Evolutionary conservation across 192 early-diverging fungal species (phyloP), one percentile per base, ranked within the genome.

Genomic region (Funneliformis geosporum): DNA sequence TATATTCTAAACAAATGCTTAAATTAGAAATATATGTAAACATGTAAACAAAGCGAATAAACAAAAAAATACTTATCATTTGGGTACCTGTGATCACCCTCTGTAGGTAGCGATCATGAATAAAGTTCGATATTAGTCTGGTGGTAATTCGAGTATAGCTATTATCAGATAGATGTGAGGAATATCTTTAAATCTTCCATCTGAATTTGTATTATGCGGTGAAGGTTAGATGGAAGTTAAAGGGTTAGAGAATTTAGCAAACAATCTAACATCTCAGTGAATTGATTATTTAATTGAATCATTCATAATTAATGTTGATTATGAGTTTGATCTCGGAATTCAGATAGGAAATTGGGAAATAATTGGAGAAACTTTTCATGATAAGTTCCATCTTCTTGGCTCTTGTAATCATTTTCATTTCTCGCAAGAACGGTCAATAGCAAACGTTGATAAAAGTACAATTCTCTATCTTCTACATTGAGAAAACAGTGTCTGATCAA

Each of bases 111-210:
- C n/a, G n/a, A n/a, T n/a, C n/a, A n/a, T n/a, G n/a, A n/a, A n/a
- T n/a, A n/a, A n/a, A n/a, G n/a, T n/a, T n/a, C n/a, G n/a, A n/a
- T n/a, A n/a, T 71, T 71, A 39, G 14, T 71, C 69, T 16, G 0
- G 40, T 28, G 69, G 69, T 43, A 71, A 21, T 42, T 71, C n/a
- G 8, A 47, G 21, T 0, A 71, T 44, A 8, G 69, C 8, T 14
- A 42, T 23, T 21, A 44, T 23, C 7, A 42, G 40, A 1, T 18
- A 23, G 40, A 71, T 10, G 3, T 0, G 40, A 23, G 69, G 39
- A 44, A 71, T 25, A 47, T 71, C 18, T 71, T 46, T 71, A 71
- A 18, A 21, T 47, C 46, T 14, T 71, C 69, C 18, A 71, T 21
- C 46, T 71, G 69, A 18, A 44, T 25, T 71, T 71, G 40, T 6